A percentile compares a stretch with the other conserved stretches of the same genome.
phyloP scores from a whole-genome alignment of 345 rosid genomes.

The Gossypium herbaceum region DNA sequence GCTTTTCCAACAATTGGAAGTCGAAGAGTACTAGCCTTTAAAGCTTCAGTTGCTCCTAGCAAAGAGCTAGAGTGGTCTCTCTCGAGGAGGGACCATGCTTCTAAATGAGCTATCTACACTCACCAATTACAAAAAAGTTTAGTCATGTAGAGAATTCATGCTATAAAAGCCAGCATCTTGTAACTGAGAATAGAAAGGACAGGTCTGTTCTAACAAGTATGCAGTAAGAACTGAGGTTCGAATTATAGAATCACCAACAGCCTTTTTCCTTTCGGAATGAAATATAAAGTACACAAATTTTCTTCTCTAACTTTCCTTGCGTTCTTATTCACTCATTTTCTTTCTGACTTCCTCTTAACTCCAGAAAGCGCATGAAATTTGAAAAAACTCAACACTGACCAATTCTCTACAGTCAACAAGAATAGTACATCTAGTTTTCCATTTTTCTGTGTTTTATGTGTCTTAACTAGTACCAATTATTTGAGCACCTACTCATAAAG shows the following conservation, averaged over 20 bases:
- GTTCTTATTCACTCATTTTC: neutral
- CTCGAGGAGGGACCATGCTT: constrained; percentile 74
- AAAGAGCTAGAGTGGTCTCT: constrained; percentile 63
- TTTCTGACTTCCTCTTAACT: neutral
- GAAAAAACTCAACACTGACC: neutral
- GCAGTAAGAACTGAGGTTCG: neutral
- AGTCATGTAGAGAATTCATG: constrained; percentile 5
- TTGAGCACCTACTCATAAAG: neutral
- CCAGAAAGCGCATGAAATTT: neutral
- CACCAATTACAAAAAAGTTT: constrained; percentile 15
- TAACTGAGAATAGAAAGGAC: neutral
- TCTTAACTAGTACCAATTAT: neutral
- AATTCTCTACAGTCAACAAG: neutral
- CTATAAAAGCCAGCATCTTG: neutral
- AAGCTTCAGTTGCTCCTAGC: constrained; percentile 78
- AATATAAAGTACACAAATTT: neutral
- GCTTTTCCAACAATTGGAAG: constrained; percentile 85
- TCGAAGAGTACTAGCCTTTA: constrained; percentile 92
- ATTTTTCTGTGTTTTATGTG: neutral
- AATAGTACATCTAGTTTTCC: neutral
- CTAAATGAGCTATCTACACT: constrained; percentile 56
- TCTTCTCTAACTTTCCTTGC: neutral
- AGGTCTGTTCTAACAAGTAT: constrained; percentile 2
- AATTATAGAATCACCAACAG: neutral
- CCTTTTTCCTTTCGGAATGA: neutral